Evolutionary conservation across 1,284 basidiomycete genomes (phyloP).

Genomic region (Pseudozyma tsukubaensis): DNA sequence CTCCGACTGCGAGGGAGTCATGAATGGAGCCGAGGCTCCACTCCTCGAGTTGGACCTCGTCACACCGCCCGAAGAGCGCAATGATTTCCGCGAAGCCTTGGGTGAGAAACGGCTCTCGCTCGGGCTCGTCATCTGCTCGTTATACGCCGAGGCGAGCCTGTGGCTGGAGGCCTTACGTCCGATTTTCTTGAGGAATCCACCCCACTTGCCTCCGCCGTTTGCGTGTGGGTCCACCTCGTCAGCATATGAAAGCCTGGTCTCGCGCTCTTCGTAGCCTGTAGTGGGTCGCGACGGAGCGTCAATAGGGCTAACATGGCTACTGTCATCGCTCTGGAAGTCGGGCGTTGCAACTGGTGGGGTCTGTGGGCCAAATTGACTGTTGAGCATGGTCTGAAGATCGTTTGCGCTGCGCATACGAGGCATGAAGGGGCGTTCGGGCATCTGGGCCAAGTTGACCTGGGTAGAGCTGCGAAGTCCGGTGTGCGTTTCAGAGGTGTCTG

Average conservation of each 20-base stretch:
- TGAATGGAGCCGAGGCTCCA: slow-evolving; percentile 12
- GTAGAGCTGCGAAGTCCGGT: slow-evolving; percentile 11
- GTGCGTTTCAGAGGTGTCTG: neutral
- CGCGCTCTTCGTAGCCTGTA: slow-evolving; percentile 20
- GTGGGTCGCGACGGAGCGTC: slow-evolving; percentile 12
- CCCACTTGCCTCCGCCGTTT: slow-evolving; percentile 39
- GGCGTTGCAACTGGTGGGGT: slow-evolving; percentile 20
- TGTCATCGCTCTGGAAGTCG: slow-evolving; percentile 23
- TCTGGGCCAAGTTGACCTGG: neutral
- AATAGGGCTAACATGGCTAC: slow-evolving; percentile 22
- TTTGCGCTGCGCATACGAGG: slow-evolving; percentile 43
- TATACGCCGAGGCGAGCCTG: slow-evolving; percentile 17
- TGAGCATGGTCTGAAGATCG: slow-evolving; percentile 32
- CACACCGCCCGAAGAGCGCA: slow-evolving; percentile 21
- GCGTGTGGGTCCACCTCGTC: slow-evolving; percentile 21
- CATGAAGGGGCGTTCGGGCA: slow-evolving; percentile 20
- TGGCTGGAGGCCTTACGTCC: slow-evolving; percentile 48
- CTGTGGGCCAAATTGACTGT: slow-evolving; percentile 7
- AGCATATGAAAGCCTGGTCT: slow-evolving; percentile 1
- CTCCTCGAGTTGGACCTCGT: slow-evolving; percentile 13
- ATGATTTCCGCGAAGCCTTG: slow-evolving; percentile 21
- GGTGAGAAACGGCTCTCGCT: slow-evolving; percentile 36
- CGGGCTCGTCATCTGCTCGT: slow-evolving; percentile 21
- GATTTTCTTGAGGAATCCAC: slow-evolving; percentile 50
- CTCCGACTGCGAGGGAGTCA: slow-evolving; percentile 33